phyloP scores from a whole-genome alignment of 805 yeast genomes.

The Pachysolen tannophilus region DNA sequence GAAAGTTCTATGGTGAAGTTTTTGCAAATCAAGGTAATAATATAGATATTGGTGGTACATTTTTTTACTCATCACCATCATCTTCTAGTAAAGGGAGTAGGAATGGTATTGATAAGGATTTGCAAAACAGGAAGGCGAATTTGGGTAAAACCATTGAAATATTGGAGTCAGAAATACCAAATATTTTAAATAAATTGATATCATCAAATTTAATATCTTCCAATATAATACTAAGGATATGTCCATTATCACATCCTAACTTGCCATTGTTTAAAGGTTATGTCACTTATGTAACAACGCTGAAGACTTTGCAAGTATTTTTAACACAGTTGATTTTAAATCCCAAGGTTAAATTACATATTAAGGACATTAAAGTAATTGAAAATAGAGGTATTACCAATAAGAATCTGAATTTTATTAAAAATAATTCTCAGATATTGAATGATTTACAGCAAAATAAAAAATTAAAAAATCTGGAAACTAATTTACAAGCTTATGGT shows the following conservation, averaged over 20 bases:
- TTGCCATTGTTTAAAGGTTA: constrained; percentile 51
- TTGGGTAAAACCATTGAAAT: constrained; percentile 45
- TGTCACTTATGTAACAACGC: constrained; percentile 45
- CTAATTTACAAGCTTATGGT: constrained; percentile 22
- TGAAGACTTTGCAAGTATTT: constrained; percentile 47
- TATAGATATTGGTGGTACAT: too few relatives aligned
- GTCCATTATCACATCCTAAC: constrained; percentile 47
- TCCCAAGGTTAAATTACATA: constrained; percentile 45
- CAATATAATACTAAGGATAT: constrained; percentile 42
- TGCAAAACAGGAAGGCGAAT: constrained; percentile 35
- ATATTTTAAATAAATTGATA: constrained; percentile 35
- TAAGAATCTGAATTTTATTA: neutral
- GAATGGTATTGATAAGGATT: constrained; percentile 5
- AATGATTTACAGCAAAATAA: too few relatives aligned
- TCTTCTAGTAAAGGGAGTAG: too few relatives aligned
- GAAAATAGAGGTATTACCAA: constrained; percentile 17
- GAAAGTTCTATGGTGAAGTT: too few relatives aligned
- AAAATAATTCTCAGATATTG: neutral
- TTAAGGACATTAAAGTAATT: constrained; percentile 28
- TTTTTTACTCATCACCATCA: too few relatives aligned
- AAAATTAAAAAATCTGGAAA: constrained; percentile 3
- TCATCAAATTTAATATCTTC: constrained; percentile 36
- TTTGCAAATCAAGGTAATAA: too few relatives aligned
- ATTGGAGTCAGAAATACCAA: constrained; percentile 41
- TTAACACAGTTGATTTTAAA: constrained; percentile 48